These are phyloP conservation scores for Cicer judaicum DNA, from an alignment of 306 rosid genomes.

Conservation along the genomic window DNA sequence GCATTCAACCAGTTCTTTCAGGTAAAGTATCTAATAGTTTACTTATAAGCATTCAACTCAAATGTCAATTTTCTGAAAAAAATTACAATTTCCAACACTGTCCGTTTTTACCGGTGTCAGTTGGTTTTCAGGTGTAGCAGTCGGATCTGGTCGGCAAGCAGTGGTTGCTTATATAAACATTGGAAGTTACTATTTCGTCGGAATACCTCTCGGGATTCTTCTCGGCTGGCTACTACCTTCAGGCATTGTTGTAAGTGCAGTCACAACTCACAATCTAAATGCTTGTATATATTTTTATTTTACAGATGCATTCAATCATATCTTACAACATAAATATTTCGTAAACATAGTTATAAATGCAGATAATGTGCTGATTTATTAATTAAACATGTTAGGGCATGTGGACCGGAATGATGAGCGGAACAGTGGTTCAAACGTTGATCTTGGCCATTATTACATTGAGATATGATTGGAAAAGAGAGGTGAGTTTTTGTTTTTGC, in stretches of 20 bases:
- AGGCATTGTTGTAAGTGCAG: conserved; percentile 53
- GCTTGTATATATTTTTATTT: background rate
- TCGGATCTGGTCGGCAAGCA: conserved; percentile 74
- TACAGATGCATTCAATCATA: background rate
- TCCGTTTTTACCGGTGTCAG: background rate
- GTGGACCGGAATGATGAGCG: conserved; percentile 73
- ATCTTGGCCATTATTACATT: conserved; percentile 51
- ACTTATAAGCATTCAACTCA: background rate
- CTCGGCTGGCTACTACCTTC: conserved; percentile 60
- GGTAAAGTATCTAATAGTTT: conserved; percentile 48
- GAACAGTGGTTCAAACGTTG: conserved; percentile 68
- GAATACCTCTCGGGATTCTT: conserved; percentile 61
- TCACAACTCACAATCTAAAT: background rate
- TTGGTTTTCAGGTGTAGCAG: conserved; percentile 64
- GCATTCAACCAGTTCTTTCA: conserved; percentile 75
- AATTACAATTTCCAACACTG: conserved; percentile 24
- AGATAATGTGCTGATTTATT: background rate
- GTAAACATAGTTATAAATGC: background rate
- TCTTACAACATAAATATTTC: background rate
- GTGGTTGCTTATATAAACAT: conserved; percentile 62
- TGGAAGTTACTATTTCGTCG: conserved; percentile 64
- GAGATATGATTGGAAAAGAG: conserved; percentile 67
- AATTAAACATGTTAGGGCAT: conserved; percentile 49
- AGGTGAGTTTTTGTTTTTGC: conserved; percentile 48
- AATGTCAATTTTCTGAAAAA: background rate